Evolutionary conservation across 805 yeast species (phyloP), one percentile per base, ranked within the genome.

Genomic region (Saturnispora mendoncae): DNA sequence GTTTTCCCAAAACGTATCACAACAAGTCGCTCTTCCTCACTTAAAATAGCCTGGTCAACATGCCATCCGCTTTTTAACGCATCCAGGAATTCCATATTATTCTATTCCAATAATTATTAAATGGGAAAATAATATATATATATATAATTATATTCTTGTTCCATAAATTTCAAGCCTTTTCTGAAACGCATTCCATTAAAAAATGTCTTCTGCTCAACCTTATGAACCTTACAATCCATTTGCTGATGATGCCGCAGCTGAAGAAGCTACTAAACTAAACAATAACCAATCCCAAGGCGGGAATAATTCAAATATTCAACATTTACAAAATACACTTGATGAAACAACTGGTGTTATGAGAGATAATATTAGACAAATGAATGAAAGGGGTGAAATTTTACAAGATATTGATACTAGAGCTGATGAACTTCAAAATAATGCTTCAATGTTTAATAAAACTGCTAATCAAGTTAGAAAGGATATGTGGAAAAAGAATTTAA

Each of bases 401-500:
- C 95, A 90, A 52, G 79, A 87, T 35, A 80, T 90, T 52, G 95
- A 88, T 57, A 92, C 84, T 60, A 84, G 87, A 60, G 92, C 97
- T 8, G 95, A 87, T 56, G 86, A 84, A 61, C 73, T 90, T 53
- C 95, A 95, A 33, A 85, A 80, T 36, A 76, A 85, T 36, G 97
- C 98, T 8, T 90, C 85, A 53, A 92, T 95, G 28, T 90, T 92
- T 69, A 85, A 94, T 61, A 76, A 95, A 60, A 94, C 96, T 31
- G 97, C 98, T 45, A 90, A 90, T 67, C 80, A 94, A 54, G 97
- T 90, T 36, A 84, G 98, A 66, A 90, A 88, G 64, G 94, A 88
- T 59, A 90, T 90, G 97, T 90, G 97, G 97, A 84, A 94, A 84
- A 90, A 92, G 65, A 95, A 90, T 62, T 74, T 92, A 76, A 92